Conservation (phyloP, 2,329 filamentous ascomycete species). For the Colletotrichum tropicicola region DNA sequence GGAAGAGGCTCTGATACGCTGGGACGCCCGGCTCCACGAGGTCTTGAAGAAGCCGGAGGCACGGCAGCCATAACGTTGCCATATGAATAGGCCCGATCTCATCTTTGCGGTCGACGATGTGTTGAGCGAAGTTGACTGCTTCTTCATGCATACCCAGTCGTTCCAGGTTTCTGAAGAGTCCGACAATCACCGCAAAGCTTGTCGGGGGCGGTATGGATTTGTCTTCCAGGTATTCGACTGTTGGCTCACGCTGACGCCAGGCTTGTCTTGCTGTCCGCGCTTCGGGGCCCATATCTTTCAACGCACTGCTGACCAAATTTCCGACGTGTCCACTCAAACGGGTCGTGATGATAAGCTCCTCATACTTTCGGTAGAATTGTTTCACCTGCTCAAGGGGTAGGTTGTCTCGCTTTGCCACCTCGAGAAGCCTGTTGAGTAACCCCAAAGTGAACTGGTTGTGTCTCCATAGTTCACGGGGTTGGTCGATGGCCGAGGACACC, state of each 20-base stretch:
- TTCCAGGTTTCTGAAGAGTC: slow-evolving; percentile 16
- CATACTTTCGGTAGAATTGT: neutral
- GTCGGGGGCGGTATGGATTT: neutral
- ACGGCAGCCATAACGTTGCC: slow-evolving; percentile 17
- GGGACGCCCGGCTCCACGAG: neutral
- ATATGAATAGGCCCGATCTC: slow-evolving; percentile 22
- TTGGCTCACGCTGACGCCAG: slow-evolving; percentile 11
- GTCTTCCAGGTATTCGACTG: neutral
- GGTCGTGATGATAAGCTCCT: neutral
- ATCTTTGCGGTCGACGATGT: neutral
- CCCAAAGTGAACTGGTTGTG: slow-evolving; percentile 11
- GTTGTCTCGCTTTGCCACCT: neutral
- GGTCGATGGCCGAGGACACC: neutral
- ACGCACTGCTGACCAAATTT: slow-evolving; percentile 1
- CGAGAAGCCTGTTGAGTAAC: slow-evolving; percentile 18
- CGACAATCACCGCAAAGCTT: slow-evolving; percentile 8
- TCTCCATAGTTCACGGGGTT: neutral
- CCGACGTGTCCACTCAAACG: neutral
- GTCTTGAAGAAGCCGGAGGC: slow-evolving; percentile 15
- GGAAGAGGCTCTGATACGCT: slow-evolving; percentile 14
- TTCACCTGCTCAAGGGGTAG: slow-evolving; percentile 9
- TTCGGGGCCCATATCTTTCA: slow-evolving; percentile 6
- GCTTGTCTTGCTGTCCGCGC: slow-evolving; percentile 15
- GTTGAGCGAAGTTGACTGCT: neutral
- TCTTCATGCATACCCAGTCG: slow-evolving; percentile 16